phyloP scores from a whole-genome alignment of 805 yeast species.

The Metschnikowia peoriensis region DNA sequence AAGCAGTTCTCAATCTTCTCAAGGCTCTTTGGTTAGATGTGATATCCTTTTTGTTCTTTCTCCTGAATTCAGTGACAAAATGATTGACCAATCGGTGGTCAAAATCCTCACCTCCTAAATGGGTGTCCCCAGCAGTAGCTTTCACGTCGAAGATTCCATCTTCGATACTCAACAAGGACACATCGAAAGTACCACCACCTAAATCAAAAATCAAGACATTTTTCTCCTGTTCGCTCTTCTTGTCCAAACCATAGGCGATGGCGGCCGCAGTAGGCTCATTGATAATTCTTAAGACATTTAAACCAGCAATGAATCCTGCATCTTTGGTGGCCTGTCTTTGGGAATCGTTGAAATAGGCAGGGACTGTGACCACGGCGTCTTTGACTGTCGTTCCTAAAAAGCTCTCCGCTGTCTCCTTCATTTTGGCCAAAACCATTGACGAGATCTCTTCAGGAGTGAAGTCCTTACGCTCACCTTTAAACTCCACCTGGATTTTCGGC shows the following conservation, averaged over 20 bases:
- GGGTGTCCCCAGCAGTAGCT: constrained; percentile 77
- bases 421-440: constrained; percentile 86
- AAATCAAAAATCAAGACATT: constrained; percentile 90
- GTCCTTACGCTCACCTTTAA: constrained; percentile 79
- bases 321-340: constrained; percentile 47
- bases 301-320: constrained; percentile 47
- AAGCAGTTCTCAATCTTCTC: constrained; percentile 98
- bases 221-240: constrained; percentile 62
- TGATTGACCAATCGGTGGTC: constrained; percentile 94
- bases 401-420: constrained; percentile 93
- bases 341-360: constrained; percentile 44
- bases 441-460: constrained; percentile 95
- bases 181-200: constrained; percentile 98
- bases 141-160: constrained; percentile 90
- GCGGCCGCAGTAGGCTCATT: constrained; percentile 49
- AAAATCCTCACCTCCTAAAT: constrained; percentile 93
- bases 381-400: constrained; percentile 80
- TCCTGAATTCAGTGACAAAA: constrained; percentile 93
- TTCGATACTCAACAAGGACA: constrained; percentile 80
- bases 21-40: constrained; percentile 93
- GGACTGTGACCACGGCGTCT: constrained; percentile 45
- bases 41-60: constrained; percentile 95
- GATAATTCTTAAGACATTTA: constrained; percentile 43
- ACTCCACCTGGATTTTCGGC: constrained; percentile 85
- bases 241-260: constrained; percentile 47